Conservation (phyloP, 2,329 filamentous ascomycete species). For the Hymenoscyphus albidus region DNA sequence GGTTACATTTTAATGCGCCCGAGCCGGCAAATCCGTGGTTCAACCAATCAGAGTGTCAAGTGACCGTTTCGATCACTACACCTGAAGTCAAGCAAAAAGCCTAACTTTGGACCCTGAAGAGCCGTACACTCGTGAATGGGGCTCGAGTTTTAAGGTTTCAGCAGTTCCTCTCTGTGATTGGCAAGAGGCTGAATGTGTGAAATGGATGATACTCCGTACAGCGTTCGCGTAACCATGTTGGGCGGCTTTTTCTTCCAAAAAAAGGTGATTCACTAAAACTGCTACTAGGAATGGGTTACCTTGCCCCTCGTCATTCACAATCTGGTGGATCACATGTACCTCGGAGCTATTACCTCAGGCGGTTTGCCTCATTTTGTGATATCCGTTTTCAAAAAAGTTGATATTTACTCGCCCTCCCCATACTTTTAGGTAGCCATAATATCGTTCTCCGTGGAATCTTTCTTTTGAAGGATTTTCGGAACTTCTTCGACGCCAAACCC, state of each 20-base stretch:
- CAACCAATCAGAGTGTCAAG: background rate
- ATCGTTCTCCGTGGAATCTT: background rate
- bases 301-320: background rate
- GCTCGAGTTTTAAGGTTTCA: background rate
- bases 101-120: background rate
- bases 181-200: background rate
- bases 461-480: background rate
- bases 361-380: constrained; percentile 18
- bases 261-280: background rate
- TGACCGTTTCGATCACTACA: background rate
- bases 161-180: background rate
- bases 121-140: background rate
- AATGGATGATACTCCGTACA: background rate
- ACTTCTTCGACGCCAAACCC: background rate
- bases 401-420: background rate
- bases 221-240: background rate
- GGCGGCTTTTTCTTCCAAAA: background rate
- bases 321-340: constrained; percentile 20
- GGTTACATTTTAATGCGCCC: background rate
- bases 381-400: background rate
- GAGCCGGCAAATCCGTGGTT: background rate
- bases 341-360: constrained; percentile 22
- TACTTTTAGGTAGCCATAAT: background rate
- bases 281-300: background rate
- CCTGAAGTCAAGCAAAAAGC: background rate